Base-by-base conservation (phyloP, 345 rosid genomes). In the Melaleuca quinquenervia region DNA sequence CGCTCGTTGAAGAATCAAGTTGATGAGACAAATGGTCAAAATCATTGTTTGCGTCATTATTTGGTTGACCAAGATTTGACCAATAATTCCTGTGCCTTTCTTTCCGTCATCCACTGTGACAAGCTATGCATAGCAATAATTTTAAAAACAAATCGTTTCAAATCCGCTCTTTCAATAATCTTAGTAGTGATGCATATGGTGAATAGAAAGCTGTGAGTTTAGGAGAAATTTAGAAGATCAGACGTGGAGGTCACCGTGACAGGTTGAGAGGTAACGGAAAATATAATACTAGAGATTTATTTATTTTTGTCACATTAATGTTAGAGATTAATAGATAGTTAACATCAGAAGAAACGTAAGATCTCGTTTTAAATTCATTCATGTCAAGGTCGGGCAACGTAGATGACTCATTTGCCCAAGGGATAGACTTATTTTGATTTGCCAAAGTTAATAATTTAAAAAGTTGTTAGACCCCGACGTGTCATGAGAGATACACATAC, bases 381-480 rank as follows among this genome's bases (percentile, higher is more conserved):
- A n/a, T n/a, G 9, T 27, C 3, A 58, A n/a, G 70, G 18, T n/a
- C 70, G 13, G 4, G 14, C 7, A 18, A 29, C 8, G 7, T n/a
- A n/a, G 18, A 58, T 58, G 70, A 16, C 32, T 32, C 10, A 1
- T 58, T 16, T 58, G 3, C 32, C 32, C 2, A 27, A n/a, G 70
- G n/a, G 15, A 2, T 58, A 2, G 18, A 27, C 70, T n/a, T 13
- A 32, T 58, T n/a, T 58, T 58, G 36, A n/a, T 58, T n/a, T 13
- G 70, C 32, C 32, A 8, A 29, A 58, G n/a, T 32, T 58, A n/a
- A 58, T 58, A n/a, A 13, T 58, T 32, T 32, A 58, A 58, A n/a
- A n/a, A n/a, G n/a, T 58, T 7, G 12, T n/a, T 58, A 8, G 0
- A 0, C 13, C 0, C 32, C 36, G 29, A 58, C 70, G n/a, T 0